Evolutionary conservation across 2,329 filamentous ascomycete species (phyloP).

Genomic region (Trichoderma sp.): DNA sequence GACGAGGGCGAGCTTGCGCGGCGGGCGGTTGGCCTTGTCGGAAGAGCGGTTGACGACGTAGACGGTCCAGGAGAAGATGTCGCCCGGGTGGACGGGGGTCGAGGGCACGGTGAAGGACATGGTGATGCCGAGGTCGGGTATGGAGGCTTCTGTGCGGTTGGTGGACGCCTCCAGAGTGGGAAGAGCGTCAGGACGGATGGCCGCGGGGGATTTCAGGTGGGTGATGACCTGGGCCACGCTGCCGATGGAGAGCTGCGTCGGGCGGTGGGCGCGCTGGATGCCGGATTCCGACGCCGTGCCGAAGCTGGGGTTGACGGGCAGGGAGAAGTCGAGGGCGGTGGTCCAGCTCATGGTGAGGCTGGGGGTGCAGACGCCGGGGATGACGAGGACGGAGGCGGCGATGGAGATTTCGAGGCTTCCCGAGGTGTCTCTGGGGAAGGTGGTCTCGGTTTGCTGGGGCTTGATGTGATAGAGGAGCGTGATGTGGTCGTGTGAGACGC

Average conservation of each 20-base stretch:
- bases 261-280: conserved; percentile 59
- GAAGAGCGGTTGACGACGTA: conserved; percentile 71
- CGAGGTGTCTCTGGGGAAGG: conserved; percentile 43
- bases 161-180: conserved; percentile 56
- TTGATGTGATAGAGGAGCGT: conserved; percentile 69
- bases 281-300: conserved; percentile 51
- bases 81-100: conserved; percentile 55
- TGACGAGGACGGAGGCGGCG: conserved; percentile 54
- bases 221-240: conserved; percentile 50
- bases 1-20: conserved; percentile 67
- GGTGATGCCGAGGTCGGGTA: conserved; percentile 66
- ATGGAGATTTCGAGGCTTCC: conserved; percentile 59
- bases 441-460: conserved; percentile 46
- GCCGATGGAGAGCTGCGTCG: conserved; percentile 60
- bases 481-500: conserved; percentile 70
- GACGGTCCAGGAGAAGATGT: conserved; percentile 68
- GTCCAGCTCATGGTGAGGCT: conserved; percentile 64
- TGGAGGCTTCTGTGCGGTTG: conserved; percentile 42
- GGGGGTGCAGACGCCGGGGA: conserved; percentile 57
- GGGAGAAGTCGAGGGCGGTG: conserved; percentile 66
- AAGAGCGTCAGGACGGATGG: conserved; percentile 57
- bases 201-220: conserved; percentile 56
- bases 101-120: conserved; percentile 68
- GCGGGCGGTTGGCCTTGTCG: conserved; percentile 35
- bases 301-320: conserved; percentile 61